phyloP scores from a whole-genome alignment of 1,284 basidiomycete genomes.

The Peniophora sp. region DNA sequence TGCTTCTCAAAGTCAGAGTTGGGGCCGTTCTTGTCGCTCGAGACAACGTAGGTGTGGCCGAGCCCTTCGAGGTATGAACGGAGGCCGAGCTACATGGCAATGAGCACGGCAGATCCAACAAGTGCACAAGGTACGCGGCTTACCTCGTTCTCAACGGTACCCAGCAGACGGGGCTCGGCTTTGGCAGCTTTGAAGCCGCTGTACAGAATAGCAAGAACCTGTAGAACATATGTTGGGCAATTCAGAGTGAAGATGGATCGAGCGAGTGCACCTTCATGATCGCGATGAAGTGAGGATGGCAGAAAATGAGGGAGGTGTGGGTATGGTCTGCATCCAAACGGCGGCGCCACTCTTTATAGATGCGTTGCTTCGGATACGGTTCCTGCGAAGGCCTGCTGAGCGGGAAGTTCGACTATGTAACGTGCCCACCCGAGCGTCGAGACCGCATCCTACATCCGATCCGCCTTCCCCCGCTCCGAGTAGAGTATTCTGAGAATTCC shows the following conservation, averaged over 20 bases:
- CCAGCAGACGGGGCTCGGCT: conserved; percentile 43
- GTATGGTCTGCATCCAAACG: no score
- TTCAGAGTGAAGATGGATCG: background rate
- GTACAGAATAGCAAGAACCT: conserved; percentile 38
- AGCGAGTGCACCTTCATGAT: background rate
- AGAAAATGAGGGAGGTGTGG: background rate
- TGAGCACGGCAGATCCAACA: background rate
- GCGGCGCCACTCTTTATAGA: no score
- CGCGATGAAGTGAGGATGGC: background rate
- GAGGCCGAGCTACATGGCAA: conserved; percentile 27
- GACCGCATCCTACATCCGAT: no score
- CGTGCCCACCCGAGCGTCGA: no score
- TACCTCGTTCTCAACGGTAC: conserved; percentile 47
- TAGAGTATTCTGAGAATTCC: background rate
- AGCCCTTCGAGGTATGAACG: conserved; percentile 34
- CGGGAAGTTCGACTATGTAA: no score
- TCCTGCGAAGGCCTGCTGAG: no score
- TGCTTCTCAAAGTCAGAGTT: conserved; percentile 45
- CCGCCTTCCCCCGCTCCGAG: background rate
- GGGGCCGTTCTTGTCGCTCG: conserved; percentile 46
- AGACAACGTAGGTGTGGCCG: conserved; percentile 36
- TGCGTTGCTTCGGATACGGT: no score
- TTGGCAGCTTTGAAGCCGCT: conserved; percentile 33
- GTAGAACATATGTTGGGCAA: background rate
- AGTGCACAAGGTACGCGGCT: background rate